These are phyloP conservation scores for Spathaspora sp. DNA, from an alignment of 1,139 yeast genomes.

Conservation along the genomic window DNA sequence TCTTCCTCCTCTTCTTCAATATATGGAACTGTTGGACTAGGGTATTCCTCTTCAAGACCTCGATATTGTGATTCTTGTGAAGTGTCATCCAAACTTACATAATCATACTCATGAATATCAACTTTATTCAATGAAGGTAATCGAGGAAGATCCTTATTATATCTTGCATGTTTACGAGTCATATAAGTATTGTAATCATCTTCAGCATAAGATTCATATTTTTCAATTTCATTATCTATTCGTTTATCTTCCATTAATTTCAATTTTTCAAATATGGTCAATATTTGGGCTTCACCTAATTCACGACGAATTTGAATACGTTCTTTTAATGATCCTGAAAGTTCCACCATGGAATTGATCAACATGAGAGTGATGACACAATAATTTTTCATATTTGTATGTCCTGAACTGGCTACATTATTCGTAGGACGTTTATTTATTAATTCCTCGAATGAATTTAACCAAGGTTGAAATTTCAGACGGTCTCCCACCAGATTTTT, in stretches of 20 bases:
- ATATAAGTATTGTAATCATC: conserved; percentile 28
- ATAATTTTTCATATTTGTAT: conserved; percentile 36
- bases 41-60: neutral
- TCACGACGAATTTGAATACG: conserved; percentile 40
- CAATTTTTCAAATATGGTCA: conserved; percentile 38
- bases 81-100: neutral
- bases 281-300: conserved; percentile 40
- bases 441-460: conserved; percentile 36
- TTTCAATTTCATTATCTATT: conserved; percentile 45
- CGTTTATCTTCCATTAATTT: conserved; percentile 36
- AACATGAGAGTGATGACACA: conserved; percentile 45
- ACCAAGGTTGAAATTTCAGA: conserved; percentile 44
- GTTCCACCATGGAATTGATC: conserved; percentile 40
- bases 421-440: conserved; percentile 25
- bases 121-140: neutral
- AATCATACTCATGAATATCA: neutral
- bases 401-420: conserved; percentile 10
- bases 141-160: neutral
- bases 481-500: conserved; percentile 39
- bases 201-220: conserved; percentile 40
- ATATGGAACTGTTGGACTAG: neutral
- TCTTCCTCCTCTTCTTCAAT: neutral
- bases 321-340: conserved; percentile 28
- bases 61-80: conserved; percentile 1
- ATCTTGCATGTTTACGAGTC: conserved; percentile 6